phyloP scores from a whole-genome alignment of 2,329 filamentous ascomycete species.

The Phaeosphaeria sp. region DNA sequence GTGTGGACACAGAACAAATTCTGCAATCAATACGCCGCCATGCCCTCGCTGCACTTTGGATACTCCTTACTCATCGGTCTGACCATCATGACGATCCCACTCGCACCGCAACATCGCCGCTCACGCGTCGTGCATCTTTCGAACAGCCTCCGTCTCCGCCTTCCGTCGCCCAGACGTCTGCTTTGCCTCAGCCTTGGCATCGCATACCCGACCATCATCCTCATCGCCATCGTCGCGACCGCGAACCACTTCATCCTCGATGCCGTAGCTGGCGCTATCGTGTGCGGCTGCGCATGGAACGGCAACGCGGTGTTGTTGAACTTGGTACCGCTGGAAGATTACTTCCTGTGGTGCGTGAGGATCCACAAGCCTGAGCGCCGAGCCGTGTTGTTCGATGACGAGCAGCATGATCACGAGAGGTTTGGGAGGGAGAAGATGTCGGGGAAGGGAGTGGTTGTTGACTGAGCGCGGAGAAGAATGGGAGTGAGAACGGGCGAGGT shows the following conservation, averaged over 20 bases:
- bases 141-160: conserved; percentile 41
- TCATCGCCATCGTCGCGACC: conserved; percentile 73
- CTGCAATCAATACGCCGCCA: conserved; percentile 79
- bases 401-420: conserved; percentile 27
- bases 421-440: conserved; percentile 10
- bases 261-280: conserved; percentile 70
- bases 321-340: conserved; percentile 70
- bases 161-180: conserved; percentile 61
- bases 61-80: conserved; percentile 77
- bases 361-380: conserved; percentile 67
- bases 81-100: conserved; percentile 70
- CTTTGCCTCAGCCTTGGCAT: conserved; percentile 61
- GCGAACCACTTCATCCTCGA: conserved; percentile 78
- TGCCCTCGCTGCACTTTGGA: conserved; percentile 78
- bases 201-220: conserved; percentile 69
- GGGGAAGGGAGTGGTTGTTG: conserved; percentile 25
- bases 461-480: conserved; percentile 8
- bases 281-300: conserved; percentile 70
- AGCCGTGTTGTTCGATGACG: conserved; percentile 21
- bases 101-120: conserved; percentile 61
- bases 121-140: conserved; percentile 42
- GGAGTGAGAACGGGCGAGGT: background rate
- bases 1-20: conserved; percentile 77
- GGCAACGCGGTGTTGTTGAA: conserved; percentile 65
- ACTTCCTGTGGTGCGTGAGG: conserved; percentile 67